A percentile compares a stretch with the other conserved stretches of the same genome.
Conservation (phyloP, 176 grass and related monocot species). For the Puya raimondii region DNA sequence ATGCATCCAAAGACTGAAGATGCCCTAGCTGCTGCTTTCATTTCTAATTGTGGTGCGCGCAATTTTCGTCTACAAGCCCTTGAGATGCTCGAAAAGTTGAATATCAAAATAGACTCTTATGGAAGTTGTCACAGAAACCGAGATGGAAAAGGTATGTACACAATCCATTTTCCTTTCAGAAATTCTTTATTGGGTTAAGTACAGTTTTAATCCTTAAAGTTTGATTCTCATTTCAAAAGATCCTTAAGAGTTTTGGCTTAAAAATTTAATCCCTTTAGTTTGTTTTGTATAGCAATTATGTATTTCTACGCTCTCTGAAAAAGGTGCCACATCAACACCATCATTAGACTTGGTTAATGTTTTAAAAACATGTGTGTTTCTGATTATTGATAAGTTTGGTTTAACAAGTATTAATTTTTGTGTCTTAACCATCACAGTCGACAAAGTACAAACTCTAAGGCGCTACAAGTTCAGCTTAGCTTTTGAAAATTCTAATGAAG, state of each 20-base stretch:
- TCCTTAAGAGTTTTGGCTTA: too few species aligned
- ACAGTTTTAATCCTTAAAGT: too few species aligned
- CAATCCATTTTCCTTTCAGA: not conserved
- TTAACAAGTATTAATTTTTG: not conserved
- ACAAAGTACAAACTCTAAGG: slow-evolving; percentile 78
- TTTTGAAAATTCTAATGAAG: slow-evolving; percentile 99
- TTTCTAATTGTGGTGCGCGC: slow-evolving; percentile 89
- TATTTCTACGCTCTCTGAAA: too few species aligned
- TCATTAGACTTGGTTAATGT: too few species aligned
- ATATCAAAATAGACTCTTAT: slow-evolving; percentile 91
- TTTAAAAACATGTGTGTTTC: too few species aligned
- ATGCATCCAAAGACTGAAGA: slow-evolving; percentile 66
- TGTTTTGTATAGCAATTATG: too few species aligned
- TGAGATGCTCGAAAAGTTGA: slow-evolving; percentile 69
- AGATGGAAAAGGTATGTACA: slow-evolving; percentile 66
- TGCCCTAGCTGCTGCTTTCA: slow-evolving; percentile 84
- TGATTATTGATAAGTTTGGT: not conserved
- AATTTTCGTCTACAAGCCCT: slow-evolving; percentile 93
- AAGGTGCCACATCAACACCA: too few species aligned
- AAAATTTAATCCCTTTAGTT: too few species aligned
- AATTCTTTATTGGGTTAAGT: not conserved
- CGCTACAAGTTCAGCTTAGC: slow-evolving; percentile 97
- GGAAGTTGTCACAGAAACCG: slow-evolving; percentile 84
- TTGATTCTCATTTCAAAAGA: too few species aligned
- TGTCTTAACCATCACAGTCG: slow-evolving; percentile 30